phyloP scores from a whole-genome alignment of 352 stramenopile species.

The Pythium myriotylum region DNA sequence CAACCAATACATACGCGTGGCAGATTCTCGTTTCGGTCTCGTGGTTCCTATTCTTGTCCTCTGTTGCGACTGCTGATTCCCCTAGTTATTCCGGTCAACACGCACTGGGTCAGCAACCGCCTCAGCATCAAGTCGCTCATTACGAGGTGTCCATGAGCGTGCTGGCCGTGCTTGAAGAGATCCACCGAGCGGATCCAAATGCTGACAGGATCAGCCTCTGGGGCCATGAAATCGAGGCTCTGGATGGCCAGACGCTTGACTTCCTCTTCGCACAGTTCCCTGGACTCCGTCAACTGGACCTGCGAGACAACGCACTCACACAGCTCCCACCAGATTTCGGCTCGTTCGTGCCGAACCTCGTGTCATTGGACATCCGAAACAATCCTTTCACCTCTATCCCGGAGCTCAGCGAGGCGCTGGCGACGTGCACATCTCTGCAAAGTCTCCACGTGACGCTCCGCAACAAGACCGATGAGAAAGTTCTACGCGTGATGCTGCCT shows the following conservation, averaged over 20 bases:
- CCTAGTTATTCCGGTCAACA: not conserved
- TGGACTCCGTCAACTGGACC: constrained; percentile 52
- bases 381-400: constrained; percentile 53
- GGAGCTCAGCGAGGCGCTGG: constrained; percentile 45
- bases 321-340: constrained; percentile 45
- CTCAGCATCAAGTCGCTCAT: not conserved
- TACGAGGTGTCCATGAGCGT: constrained; percentile 28
- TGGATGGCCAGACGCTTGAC: constrained; percentile 32
- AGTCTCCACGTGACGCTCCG: constrained; percentile 59
- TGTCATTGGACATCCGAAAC: constrained; percentile 59
- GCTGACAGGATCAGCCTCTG: constrained; percentile 52
- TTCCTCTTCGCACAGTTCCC: constrained; percentile 52
- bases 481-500: constrained; percentile 60
- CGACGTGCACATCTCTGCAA: constrained; percentile 51
- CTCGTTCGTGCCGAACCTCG: constrained; percentile 42
- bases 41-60: constrained; percentile 1
- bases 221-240: constrained; percentile 32
- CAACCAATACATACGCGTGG: not conserved
- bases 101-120: not conserved
- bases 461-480: constrained; percentile 47
- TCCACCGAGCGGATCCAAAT: constrained; percentile 36
- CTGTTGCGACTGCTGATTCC: constrained; percentile 3
- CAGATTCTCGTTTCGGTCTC: too few relatives aligned
- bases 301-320: constrained; percentile 56
- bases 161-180: constrained; percentile 54